Evolutionary conservation across 2,329 filamentous ascomycete species (phyloP).

Genomic region (Hypoxylon rubiginosum): DNA sequence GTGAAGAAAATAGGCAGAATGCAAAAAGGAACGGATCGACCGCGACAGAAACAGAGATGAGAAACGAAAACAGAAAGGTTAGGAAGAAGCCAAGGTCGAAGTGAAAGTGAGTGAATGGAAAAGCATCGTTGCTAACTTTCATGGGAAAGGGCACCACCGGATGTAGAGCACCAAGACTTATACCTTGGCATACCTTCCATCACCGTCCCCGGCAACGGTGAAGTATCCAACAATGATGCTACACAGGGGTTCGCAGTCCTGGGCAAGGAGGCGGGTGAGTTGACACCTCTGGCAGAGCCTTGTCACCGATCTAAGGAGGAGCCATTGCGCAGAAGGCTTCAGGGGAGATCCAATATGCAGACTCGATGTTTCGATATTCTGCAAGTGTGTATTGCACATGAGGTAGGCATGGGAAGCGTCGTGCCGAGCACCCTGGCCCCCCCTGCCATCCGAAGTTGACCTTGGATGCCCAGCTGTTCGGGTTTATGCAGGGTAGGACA

Average conservation of each 20-base stretch:
- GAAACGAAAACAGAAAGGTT: constrained; percentile 22
- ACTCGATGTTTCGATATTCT: constrained; percentile 25
- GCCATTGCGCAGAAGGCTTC: constrained; percentile 17
- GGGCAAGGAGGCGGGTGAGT: constrained; percentile 24
- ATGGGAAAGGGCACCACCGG: constrained; percentile 17
- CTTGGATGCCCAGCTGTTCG: constrained; percentile 24
- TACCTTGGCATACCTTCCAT: constrained; percentile 23
- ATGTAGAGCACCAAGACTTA: constrained; percentile 38
- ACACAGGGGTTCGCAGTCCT: constrained; percentile 25
- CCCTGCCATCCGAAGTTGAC: constrained; percentile 39
- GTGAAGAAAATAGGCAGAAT: constrained; percentile 22
- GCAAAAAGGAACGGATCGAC: constrained; percentile 40
- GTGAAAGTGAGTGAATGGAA: constrained; percentile 28
- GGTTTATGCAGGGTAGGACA: constrained; percentile 27
- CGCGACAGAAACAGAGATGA: constrained; percentile 21
- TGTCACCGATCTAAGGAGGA: constrained; percentile 17
- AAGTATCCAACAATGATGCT: constrained; percentile 28
- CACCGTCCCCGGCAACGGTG: constrained; percentile 16
- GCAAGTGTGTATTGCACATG: constrained; percentile 1
- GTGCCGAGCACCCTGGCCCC: constrained; percentile 18
- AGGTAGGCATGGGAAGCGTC: constrained; percentile 14
- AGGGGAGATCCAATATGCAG: constrained; percentile 26
- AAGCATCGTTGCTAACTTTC: constrained; percentile 34
- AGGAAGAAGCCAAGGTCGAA: constrained; percentile 25
- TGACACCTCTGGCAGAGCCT: constrained; percentile 28